Evolutionary conservation across 345 rosid species (phyloP), one percentile per base, ranked within the genome.

Genomic region (Excoecaria agallocha): DNA sequence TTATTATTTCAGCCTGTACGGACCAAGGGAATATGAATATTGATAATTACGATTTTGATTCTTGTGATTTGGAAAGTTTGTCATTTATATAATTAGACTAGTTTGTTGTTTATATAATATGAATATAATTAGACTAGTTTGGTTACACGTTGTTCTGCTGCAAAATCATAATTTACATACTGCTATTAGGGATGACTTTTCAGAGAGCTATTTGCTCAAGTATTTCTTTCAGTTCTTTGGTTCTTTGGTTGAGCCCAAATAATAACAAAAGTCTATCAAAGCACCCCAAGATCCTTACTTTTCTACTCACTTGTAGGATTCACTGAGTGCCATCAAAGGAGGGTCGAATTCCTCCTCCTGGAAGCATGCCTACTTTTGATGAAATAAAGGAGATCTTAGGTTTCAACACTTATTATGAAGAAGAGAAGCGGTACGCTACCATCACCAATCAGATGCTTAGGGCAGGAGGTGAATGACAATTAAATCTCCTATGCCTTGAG

Each of bases 281-380:
- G 12, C 17, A 48, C 39, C 12, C 67, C 52, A 67, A 49, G n/a
- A 50, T 68, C 39, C 24, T 71, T 24, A 57, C 8, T 58, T 38
- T 57, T 57, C 12, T 24, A 19, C 55, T 35, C 24, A 51, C 49
- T 72, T 81, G 82, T 85, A 94, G 98, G 97, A 88, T 67, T 82
- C 97, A 70, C 82, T 94, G 7, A 55, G 66, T 69, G 97, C 97
- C 51, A 87, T 94, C 41, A 92, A 88, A 78, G 89, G 98, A 77
- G 97, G 97, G 98, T 30, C 89, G 95, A 48, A 83, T 94, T 55
- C 98, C 96, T 66, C 84, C 95, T 55, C 98, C 97, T 45, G 97
- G 93, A 86, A 94, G 92, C 87, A 89, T 92, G 91, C 89, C 92
- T 12, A 73, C 97, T 59, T 89, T 94, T 59, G 86, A 86, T 68